Evolutionary conservation across 2,329 filamentous ascomycete genomes (phyloP).

Genomic region (Apiospora malaysiana): DNA sequence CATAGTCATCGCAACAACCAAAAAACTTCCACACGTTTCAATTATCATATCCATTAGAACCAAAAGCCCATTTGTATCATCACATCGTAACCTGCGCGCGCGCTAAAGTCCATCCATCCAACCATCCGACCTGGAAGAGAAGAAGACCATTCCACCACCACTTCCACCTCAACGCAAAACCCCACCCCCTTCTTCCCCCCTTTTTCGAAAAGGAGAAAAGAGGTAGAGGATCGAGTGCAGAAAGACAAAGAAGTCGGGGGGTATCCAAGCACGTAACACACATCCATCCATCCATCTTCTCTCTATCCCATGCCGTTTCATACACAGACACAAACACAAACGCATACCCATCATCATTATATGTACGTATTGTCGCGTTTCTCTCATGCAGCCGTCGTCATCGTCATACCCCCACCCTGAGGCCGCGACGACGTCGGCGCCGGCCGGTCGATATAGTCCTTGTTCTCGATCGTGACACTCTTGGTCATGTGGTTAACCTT

Average conservation of each 20-base stretch:
- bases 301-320: no score
- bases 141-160: neutral
- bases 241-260: constrained; percentile 14
- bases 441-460: constrained; percentile 67
- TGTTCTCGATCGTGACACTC: constrained; percentile 87
- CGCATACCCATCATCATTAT: neutral
- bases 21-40: neutral
- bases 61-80: neutral
- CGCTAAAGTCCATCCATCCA: neutral
- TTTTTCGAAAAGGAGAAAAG: neutral
- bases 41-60: neutral
- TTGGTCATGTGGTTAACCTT: constrained; percentile 99
- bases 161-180: constrained; percentile 7
- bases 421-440: neutral
- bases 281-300: neutral
- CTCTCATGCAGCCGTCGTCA: neutral
- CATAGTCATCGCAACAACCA: neutral
- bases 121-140: neutral
- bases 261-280: constrained; percentile 4
- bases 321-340: neutral
- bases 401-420: neutral
- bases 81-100: neutral
- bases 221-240: neutral
- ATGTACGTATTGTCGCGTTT: neutral
- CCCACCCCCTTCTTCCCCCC: neutral